Base-by-base conservation (phyloP, 129 eudicot species). In the Tanacetum coccineum region DNA sequence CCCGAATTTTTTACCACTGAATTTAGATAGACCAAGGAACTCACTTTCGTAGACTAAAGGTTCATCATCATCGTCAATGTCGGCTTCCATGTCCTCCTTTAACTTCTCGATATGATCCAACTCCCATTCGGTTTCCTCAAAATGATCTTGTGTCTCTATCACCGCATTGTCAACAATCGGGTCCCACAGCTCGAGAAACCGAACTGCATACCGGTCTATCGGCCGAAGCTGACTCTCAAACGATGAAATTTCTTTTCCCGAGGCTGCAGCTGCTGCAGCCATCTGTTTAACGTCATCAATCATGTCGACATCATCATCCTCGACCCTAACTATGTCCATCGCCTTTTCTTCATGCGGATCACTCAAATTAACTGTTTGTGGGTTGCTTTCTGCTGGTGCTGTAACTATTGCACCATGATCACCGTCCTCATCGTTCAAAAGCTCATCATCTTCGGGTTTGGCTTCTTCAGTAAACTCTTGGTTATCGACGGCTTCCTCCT, bases 51-150 rank as follows among this genome's bases (percentile, higher is more conserved):
- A 94, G 22, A 89, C 92, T 40, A 94, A 76, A 32, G 99, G 99
- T 76, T 89, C 95, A 62, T 94, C 99, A 62, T 94, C 99, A 60
- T 94, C 99, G 74, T 94, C 99, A 67, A 76, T 75, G 59, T 94
- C 99, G 3, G 96, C 96, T 77, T 94, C 99, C 99, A 94, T 89
- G 64, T 94, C 96, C 70, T 94, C 99, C 81, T 94, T 94, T 68
- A 94, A 79, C 80, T 94, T 89, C 82, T 94, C 99, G 56, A 94
- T 87, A 71, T 82, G 95, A 74, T 94, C 97, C 82, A 94, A 76
- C 73, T 94, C 99, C 99, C 99, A 94, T 57, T 94, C 99, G 40
- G 71, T 78, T 80, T 85, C 95, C 81, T 94, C 96, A 74, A 84
- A 71, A 75, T 55, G 75, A 79, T 72, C 82, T 18, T 84, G 79